A percentile compares a stretch with the other conserved stretches of the same genome.
These are phyloP conservation scores for Penicillium arizonense DNA, from an alignment of 495 filamentous ascomycete genomes.

Conservation along the genomic window DNA sequence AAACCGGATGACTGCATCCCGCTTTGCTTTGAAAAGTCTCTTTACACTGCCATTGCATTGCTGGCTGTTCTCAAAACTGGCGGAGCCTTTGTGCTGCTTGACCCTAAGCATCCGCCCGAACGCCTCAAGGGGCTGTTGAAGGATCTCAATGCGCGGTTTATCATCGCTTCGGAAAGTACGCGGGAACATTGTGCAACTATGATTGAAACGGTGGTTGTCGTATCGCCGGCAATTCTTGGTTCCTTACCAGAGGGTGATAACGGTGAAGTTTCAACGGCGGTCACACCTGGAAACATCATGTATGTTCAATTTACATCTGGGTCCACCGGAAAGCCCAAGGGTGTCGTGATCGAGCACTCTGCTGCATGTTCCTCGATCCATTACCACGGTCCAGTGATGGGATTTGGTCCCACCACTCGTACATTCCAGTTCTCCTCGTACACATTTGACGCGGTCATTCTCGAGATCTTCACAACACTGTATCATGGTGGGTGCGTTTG, in stretches of 20 bases:
- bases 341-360: constrained; percentile 69
- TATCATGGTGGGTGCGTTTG: constrained; percentile 23
- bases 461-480: constrained; percentile 20
- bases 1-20: constrained; percentile 35
- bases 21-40: constrained; percentile 45
- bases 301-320: constrained; percentile 70
- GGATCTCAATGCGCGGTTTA: neutral
- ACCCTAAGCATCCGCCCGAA: neutral
- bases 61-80: constrained; percentile 47
- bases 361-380: constrained; percentile 7
- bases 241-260: neutral
- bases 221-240: neutral
- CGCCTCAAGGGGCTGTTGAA: neutral
- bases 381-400: constrained; percentile 1
- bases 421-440: constrained; percentile 18
- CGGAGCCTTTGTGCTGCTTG: constrained; percentile 3
- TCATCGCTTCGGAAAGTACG: neutral
- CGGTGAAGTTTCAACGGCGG: neutral
- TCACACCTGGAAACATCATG: neutral
- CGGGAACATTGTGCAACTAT: neutral
- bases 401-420: constrained; percentile 27
- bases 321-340: constrained; percentile 77
- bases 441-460: constrained; percentile 19
- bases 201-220: neutral
- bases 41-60: constrained; percentile 39